A percentile compares a stretch with the other conserved stretches of the same genome.
phyloP scores from a whole-genome alignment of 352 stramenopile species.

The Pythium coloratum region DNA sequence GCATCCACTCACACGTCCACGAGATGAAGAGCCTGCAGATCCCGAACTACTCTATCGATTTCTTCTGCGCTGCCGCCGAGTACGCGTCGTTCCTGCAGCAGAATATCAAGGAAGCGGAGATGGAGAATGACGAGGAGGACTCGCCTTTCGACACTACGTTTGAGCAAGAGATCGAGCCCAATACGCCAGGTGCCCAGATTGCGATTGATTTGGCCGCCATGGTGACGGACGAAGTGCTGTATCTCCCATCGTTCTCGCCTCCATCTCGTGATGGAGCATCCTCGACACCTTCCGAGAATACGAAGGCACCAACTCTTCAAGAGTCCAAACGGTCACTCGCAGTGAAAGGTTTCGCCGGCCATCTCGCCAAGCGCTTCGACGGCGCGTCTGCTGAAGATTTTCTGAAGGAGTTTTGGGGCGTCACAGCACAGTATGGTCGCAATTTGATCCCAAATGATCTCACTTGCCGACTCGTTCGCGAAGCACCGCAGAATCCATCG shows the following conservation, averaged over 20 bases:
- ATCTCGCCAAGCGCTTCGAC: slow-evolving; percentile 51
- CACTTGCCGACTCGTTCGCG: not conserved
- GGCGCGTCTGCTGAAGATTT: slow-evolving; percentile 66
- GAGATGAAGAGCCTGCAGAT: slow-evolving; percentile 76
- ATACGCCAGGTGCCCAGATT: slow-evolving; percentile 48
- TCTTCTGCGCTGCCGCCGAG: slow-evolving; percentile 73
- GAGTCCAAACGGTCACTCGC: slow-evolving; percentile 36
- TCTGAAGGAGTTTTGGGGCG: slow-evolving; percentile 67
- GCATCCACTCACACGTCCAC: slow-evolving; percentile 65
- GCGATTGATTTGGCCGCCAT: slow-evolving; percentile 59
- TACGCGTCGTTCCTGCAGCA: slow-evolving; percentile 73
- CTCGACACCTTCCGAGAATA: not conserved
- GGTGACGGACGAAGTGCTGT: slow-evolving; percentile 40
- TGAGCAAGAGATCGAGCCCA: slow-evolving; percentile 63
- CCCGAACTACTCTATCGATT: slow-evolving; percentile 58
- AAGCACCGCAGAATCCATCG: not conserved
- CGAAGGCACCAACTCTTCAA: slow-evolving; percentile 23
- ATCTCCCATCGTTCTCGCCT: slow-evolving; percentile 43
- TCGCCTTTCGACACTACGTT: slow-evolving; percentile 31
- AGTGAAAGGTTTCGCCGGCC: slow-evolving; percentile 70
- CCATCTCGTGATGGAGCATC: slow-evolving; percentile 19
- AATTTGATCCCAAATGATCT: not conserved
- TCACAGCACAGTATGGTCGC: slow-evolving; percentile 52
- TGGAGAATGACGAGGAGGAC: slow-evolving; percentile 24
- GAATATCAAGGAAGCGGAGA: slow-evolving; percentile 59